These are phyloP conservation scores for Tilletia indica DNA, from an alignment of 1,284 basidiomycete genomes.

Conservation along the genomic window DNA sequence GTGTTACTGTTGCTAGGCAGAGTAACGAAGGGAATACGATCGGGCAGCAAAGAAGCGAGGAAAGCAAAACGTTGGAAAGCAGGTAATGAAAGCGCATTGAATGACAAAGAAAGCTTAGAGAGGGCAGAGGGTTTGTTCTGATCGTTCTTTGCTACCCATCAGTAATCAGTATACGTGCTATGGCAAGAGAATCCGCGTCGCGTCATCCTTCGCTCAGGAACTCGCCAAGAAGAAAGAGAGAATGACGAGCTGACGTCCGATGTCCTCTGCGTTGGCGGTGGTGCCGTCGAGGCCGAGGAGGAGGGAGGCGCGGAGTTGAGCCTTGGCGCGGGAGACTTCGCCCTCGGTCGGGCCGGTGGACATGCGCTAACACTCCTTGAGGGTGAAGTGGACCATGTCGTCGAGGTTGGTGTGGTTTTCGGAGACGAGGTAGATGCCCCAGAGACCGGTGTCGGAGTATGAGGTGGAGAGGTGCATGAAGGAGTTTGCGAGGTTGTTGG, in stretches of 20 bases:
- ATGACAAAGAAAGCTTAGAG: no score
- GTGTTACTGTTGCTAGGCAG: no score
- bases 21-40: no score
- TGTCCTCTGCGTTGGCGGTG: constrained; percentile 95
- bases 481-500: constrained; percentile 95
- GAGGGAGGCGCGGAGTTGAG: constrained; percentile 91
- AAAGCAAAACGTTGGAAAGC: no score
- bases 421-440: constrained; percentile 91
- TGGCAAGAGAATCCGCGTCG: no score
- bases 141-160: no score
- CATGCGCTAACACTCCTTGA: constrained; percentile 97
- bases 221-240: no score
- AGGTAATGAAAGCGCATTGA: no score
- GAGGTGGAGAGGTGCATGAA: constrained; percentile 99
- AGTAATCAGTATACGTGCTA: no score
- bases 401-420: constrained; percentile 87
- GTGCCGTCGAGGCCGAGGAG: constrained; percentile 89
- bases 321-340: constrained; percentile 95
- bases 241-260: constrained; percentile 94
- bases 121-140: no score
- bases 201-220: no score
- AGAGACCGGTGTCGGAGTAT: constrained; percentile 99
- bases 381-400: constrained; percentile 88
- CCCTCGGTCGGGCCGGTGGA: constrained; percentile 76
- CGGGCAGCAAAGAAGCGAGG: no score